Evolutionary conservation across 805 yeast genomes (phyloP).

Genomic region (Sugiyamaella floridensis): DNA sequence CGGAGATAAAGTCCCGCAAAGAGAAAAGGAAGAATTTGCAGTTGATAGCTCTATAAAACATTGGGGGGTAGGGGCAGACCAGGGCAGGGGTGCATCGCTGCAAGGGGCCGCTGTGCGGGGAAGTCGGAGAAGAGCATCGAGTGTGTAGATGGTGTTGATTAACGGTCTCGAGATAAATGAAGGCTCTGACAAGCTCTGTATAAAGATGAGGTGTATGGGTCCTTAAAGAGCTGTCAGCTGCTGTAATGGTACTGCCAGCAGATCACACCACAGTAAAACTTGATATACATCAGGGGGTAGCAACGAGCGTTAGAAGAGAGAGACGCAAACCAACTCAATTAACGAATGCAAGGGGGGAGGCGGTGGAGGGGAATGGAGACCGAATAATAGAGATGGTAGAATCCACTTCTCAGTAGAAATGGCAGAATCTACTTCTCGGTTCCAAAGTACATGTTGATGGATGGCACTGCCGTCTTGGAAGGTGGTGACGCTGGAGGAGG

Average conservation of each 20-base stretch:
- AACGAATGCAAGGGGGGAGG: no score
- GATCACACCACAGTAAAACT: background rate
- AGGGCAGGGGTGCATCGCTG: background rate
- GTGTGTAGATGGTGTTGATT: no score
- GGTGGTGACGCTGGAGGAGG: background rate
- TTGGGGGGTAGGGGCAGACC: background rate
- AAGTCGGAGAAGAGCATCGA: no score
- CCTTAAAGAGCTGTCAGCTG: background rate
- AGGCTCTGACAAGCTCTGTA: background rate
- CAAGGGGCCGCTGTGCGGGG: no score
- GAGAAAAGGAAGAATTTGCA: background rate
- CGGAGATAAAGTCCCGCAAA: slow-evolving; percentile 8
- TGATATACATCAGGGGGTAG: no score
- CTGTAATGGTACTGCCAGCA: background rate
- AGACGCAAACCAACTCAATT: no score
- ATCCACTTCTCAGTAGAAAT: no score
- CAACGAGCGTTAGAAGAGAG: no score
- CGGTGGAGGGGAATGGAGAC: no score
- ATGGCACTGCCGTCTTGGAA: slow-evolving; percentile 3
- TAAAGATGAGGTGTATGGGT: no score
- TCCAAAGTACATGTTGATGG: slow-evolving; percentile 14
- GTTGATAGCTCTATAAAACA: background rate
- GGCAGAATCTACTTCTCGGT: slow-evolving; percentile 7
- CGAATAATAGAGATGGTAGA: no score
- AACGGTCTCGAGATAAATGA: background rate